Percentiles rank a stretch among this genome's conserved stretches.
phyloP scores from a whole-genome alignment of 2,329 filamentous ascomycete genomes.

The Claviceps fusiformis region DNA sequence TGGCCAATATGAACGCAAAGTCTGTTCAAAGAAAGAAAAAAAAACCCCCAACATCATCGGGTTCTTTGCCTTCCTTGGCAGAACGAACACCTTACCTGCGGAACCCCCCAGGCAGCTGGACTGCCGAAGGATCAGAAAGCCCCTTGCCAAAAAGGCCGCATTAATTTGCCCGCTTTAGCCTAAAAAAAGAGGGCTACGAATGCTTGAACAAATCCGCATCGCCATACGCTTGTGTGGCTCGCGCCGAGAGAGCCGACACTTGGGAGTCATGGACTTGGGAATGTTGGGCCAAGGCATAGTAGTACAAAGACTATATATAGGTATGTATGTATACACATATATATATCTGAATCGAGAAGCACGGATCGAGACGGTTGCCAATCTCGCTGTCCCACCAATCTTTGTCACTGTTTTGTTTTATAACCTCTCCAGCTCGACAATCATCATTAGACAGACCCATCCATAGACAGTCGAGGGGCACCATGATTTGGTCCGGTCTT shows the following conservation, averaged over 20 bases:
- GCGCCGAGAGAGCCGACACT: background rate
- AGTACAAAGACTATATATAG: too few relatives aligned
- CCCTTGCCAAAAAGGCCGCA: background rate
- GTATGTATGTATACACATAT: background rate
- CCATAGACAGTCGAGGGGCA: background rate
- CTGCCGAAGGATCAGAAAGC: background rate
- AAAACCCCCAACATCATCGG: too few relatives aligned
- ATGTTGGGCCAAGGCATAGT: background rate
- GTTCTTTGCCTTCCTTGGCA: too few relatives aligned
- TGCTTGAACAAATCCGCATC: background rate
- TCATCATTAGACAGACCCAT: background rate
- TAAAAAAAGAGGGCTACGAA: background rate
- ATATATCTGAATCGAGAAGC: background rate
- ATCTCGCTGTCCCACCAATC: too few relatives aligned
- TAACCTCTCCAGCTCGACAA: background rate
- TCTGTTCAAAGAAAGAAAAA: too few relatives aligned
- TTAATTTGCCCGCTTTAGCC: background rate
- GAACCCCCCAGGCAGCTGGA: background rate
- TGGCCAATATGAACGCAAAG: too few relatives aligned
- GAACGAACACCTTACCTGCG: background rate
- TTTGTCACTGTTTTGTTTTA: too few relatives aligned
- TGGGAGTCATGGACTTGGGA: background rate
- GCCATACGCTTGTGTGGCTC: background rate
- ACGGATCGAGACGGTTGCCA: too few relatives aligned
- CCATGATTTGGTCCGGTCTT: background rate